Base-by-base conservation (phyloP, 2,329 filamentous ascomycete species). In the Epichloe hybrida region DNA sequence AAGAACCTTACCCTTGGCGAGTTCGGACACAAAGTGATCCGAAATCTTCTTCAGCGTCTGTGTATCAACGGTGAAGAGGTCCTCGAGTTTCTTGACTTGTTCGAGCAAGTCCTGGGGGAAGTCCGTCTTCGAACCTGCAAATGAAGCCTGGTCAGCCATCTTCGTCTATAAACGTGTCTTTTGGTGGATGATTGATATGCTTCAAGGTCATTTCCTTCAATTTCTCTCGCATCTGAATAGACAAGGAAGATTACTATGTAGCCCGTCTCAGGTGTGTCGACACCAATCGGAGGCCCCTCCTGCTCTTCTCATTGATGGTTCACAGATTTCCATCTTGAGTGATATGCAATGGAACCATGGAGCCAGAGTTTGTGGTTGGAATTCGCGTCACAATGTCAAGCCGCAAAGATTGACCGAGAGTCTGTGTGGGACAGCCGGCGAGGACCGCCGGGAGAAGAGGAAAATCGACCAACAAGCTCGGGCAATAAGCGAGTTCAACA, bases 11-110 rank as follows among this genome's bases (percentile, higher is more conserved):
- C 87, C 89, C 70, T 95, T 95, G 56, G 83, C 79, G 50, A 98
- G 79, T 73, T 98, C 93, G 36, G 76, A 77, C 48, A 94, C 76
- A 66, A 98, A 98, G 67, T 95, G 91, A 49, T 86, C 75, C 41
- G 88, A 91, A 62, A 98, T 90, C 57, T 84, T 70, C 78, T 97
- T 97, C 51, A 97, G 80, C 73, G 87, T 95, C 38, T 77, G 70
- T 1, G 77, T 77, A 57, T 85, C 79, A 44, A 97, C 81, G 11
- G 83, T 85, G 69, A 98, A 95, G 50, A 84, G 69, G 52, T 89
- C 78, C 72, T 97, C 93, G 23, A 97, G 77, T 55, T 79, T 76
- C 66, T 86, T 82, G 64, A 97, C 90, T 71, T 96, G 85, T 38
- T 70, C 65, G 49, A 88, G 72, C 57, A 96, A 79, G 69, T 88